Conservation (phyloP, 2,329 filamentous ascomycete genomes). For the Fusarium sp. region DNA sequence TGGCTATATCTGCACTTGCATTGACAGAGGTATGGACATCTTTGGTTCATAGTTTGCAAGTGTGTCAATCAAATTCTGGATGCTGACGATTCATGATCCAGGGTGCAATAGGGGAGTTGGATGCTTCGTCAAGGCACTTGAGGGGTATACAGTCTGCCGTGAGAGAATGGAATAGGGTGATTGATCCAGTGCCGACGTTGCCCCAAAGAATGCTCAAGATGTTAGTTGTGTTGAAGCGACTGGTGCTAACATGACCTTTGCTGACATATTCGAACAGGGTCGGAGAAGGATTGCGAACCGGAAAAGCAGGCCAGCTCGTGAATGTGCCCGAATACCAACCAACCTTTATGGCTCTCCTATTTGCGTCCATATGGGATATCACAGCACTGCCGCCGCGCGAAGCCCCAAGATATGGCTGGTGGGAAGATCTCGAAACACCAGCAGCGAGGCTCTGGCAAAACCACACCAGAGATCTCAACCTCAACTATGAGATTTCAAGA, state of each 20-base stretch:
- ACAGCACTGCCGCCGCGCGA: conserved; percentile 53
- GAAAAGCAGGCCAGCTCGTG: conserved; percentile 56
- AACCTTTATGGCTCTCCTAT: conserved; percentile 60
- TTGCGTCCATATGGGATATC: conserved; percentile 60
- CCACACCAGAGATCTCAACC: conserved; percentile 53
- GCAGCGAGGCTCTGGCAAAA: conserved; percentile 56
- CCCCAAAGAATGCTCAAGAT: conserved; percentile 59
- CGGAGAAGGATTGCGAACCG: conserved; percentile 56
- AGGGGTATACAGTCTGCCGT: conserved; percentile 54
- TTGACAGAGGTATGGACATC: conserved; percentile 57
- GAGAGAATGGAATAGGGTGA: conserved; percentile 38
- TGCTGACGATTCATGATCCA: conserved; percentile 40
- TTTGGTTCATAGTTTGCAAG: not conserved
- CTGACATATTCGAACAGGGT: conserved; percentile 52
- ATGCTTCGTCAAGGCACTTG: conserved; percentile 60
- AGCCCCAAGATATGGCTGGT: conserved; percentile 55
- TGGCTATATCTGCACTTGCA: conserved; percentile 60
- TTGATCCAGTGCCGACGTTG: conserved; percentile 47
- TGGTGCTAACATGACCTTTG: conserved; percentile 1
- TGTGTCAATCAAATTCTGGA: not conserved
- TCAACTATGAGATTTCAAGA: conserved; percentile 56
- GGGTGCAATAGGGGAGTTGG: conserved; percentile 60
- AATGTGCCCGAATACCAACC: conserved; percentile 60
- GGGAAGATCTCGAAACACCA: conserved; percentile 54
- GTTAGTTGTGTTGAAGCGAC: conserved; percentile 19